Percentiles rank a stretch among this genome's conserved stretches.
Conservation (phyloP, 164 flowering plant species). For the Berberis thunbergii region DNA sequence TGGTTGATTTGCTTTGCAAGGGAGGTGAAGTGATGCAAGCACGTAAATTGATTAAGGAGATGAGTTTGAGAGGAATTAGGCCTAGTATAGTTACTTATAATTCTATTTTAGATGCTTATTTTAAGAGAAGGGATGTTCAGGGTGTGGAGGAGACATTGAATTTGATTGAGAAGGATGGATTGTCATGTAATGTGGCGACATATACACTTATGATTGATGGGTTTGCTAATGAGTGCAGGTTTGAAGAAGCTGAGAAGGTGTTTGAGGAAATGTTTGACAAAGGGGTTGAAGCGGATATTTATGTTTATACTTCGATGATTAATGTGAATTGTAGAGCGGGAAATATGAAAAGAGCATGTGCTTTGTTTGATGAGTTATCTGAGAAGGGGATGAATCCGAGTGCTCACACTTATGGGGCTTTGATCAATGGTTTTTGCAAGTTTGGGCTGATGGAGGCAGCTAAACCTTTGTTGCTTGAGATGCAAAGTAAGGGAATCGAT, state of each 20-base stretch:
- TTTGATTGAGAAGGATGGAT: constrained; percentile 32
- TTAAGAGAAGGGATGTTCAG: constrained; percentile 30
- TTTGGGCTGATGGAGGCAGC: constrained; percentile 44
- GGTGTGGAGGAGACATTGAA: constrained; percentile 25
- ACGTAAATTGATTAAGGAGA: constrained; percentile 31
- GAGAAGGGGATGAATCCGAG: constrained; percentile 35
- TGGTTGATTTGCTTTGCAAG: constrained; percentile 42
- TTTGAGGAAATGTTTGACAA: constrained; percentile 40
- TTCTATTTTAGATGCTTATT: constrained; percentile 33
- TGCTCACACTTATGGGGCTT: constrained; percentile 44
- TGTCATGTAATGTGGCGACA: constrained; percentile 26
- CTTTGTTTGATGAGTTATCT: constrained; percentile 37
- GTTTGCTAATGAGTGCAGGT: constrained; percentile 25
- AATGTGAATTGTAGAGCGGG: constrained; percentile 32
- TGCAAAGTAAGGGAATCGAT: constrained; percentile 50
- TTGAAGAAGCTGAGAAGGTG: constrained; percentile 42
- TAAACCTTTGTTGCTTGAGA: constrained; percentile 31
- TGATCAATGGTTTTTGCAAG: constrained; percentile 49
- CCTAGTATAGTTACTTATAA: constrained; percentile 45
- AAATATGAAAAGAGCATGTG: constrained; percentile 32
- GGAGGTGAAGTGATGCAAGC: constrained; percentile 34
- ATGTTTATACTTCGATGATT: constrained; percentile 42
- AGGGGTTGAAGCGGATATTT: constrained; percentile 30
- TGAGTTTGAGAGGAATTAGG: constrained; percentile 33
- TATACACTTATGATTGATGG: constrained; percentile 51